Evolutionary conservation across 352 stramenopile species (phyloP).

Genomic region (Phytophthora nicotianae): DNA sequence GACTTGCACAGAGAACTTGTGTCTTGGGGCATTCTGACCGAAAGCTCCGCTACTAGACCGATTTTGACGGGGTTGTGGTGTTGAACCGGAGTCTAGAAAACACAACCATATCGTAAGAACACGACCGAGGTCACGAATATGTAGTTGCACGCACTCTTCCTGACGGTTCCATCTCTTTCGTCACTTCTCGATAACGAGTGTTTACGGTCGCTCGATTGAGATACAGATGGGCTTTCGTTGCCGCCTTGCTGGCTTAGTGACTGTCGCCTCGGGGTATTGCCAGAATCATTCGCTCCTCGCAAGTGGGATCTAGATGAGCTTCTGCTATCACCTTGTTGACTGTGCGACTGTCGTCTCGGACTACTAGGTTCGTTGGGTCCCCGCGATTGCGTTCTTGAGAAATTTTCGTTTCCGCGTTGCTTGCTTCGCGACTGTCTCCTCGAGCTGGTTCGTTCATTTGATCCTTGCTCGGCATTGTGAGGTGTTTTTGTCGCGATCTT

Average conservation of each 20-base stretch:
- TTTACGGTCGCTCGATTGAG: constrained; percentile 17
- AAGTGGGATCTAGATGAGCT: constrained; percentile 1
- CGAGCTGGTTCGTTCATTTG: not conserved
- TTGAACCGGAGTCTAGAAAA: constrained; percentile 9
- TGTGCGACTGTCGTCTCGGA: not conserved
- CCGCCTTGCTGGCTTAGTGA: constrained; percentile 3
- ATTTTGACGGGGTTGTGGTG: constrained; percentile 13
- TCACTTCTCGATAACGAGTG: constrained; percentile 17
- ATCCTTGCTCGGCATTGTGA: constrained; percentile 5
- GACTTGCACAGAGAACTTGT: constrained; percentile 24
- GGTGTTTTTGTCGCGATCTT: constrained; percentile 25
- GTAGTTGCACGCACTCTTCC: constrained; percentile 10
- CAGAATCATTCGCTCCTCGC: not conserved
- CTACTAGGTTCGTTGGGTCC: not conserved
- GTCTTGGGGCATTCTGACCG: constrained; percentile 15
- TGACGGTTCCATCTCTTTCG: constrained; percentile 1
- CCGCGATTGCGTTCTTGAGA: not conserved
- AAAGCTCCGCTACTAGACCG: constrained; percentile 17
- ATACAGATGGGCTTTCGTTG: constrained; percentile 4
- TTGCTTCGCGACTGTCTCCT: constrained; percentile 3
- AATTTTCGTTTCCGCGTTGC: not conserved
- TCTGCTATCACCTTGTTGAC: not conserved
- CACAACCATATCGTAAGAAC: not conserved
- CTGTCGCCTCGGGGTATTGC: constrained; percentile 2
- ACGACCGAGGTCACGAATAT: not conserved